A percentile compares a stretch with the other conserved stretches of the same genome.
These are phyloP conservation scores for Misopates orontium DNA, from an alignment of 257 asterid genomes.

Conservation along the genomic window DNA sequence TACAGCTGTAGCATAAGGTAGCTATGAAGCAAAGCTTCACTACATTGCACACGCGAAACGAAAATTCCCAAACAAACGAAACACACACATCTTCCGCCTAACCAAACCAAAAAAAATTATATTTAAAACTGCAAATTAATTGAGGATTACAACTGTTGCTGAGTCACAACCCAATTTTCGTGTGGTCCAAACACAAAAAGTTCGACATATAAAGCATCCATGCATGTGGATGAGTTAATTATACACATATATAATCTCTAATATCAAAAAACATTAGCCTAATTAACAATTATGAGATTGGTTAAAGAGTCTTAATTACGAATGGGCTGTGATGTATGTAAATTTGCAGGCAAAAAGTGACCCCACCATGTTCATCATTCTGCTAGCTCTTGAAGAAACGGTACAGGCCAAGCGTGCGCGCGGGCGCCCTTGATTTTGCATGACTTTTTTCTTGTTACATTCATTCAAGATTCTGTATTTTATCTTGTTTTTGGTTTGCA, in stretches of 20 bases:
- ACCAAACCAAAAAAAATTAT: not conserved
- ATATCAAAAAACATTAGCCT: conserved; percentile 30
- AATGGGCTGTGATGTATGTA: conserved; percentile 31
- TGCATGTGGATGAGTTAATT: conserved; percentile 53
- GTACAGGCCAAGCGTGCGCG: conserved; percentile 45
- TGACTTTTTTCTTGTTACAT: not conserved
- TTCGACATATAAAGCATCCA: conserved; percentile 23
- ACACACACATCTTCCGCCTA: conserved; percentile 1
- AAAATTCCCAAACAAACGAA: no score
- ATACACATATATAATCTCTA: conserved; percentile 2
- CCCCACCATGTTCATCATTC: conserved; percentile 61
- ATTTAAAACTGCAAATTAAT: not conserved
- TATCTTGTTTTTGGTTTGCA: not conserved
- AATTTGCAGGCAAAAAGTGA: conserved; percentile 32
- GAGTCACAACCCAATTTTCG: conserved; percentile 33
- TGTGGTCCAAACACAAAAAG: conserved; percentile 40
- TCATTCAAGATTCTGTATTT: not conserved
- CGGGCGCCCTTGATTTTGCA: conserved; percentile 26
- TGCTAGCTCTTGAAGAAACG: conserved; percentile 26
- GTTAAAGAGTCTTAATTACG: conserved; percentile 44
- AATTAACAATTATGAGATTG: conserved; percentile 53
- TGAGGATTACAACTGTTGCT: conserved; percentile 42
- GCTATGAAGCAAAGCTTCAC: no score
- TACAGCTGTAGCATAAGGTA: no score
- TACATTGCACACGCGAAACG: no score